Evolutionary conservation across 176 grass and related monocot genomes (phyloP).

Genomic region (Saccharum spontaneum): DNA sequence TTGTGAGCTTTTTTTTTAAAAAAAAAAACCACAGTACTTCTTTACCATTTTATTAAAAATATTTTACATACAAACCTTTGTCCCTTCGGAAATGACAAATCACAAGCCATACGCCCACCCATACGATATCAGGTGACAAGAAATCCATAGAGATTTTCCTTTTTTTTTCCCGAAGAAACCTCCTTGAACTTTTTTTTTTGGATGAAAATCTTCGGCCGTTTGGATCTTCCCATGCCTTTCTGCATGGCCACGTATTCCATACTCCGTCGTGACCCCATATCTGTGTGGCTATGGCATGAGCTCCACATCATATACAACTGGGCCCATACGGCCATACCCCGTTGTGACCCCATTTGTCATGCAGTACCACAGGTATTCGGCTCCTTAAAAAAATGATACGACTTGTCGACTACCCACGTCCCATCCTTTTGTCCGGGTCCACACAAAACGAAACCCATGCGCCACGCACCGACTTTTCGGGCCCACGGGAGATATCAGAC

Average conservation of each 20-base stretch:
- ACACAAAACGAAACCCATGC: background rate
- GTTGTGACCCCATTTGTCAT: constrained; percentile 2
- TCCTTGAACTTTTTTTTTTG: too few relatives aligned
- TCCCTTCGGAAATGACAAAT: too few relatives aligned
- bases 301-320: background rate
- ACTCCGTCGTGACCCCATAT: background rate
- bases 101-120: too few relatives aligned
- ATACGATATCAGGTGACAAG: background rate
- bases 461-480: constrained; percentile 7
- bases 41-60: too few relatives aligned
- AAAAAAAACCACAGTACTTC: too few relatives aligned
- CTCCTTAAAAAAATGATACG: background rate
- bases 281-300: background rate
- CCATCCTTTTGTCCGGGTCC: constrained; percentile 7
- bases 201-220: background rate
- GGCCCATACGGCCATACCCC: background rate
- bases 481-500: background rate
- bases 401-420: background rate
- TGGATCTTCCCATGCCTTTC: background rate
- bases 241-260: background rate
- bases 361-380: too few relatives aligned
- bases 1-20: too few relatives aligned
- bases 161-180: too few relatives aligned
- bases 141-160: background rate
- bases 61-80: too few relatives aligned